Conservation (phyloP, 257 asterid genomes). For the Nemophila menziesii region DNA sequence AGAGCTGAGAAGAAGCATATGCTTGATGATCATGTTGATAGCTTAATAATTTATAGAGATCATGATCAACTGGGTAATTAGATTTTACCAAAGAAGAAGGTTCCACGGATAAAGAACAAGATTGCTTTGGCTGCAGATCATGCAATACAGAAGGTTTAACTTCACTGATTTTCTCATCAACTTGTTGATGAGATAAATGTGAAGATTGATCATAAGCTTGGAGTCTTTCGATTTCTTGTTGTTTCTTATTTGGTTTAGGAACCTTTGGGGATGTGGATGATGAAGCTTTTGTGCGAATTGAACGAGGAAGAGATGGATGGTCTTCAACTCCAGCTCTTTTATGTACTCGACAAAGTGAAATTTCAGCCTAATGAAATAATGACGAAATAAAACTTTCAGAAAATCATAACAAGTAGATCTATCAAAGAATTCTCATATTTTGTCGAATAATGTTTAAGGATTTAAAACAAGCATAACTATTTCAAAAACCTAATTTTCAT, state of each 20-base stretch:
- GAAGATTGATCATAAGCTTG: conserved; percentile 11
- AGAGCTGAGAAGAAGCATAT: neutral
- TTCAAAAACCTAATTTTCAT: no score
- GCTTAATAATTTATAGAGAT: conserved; percentile 59
- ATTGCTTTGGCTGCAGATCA: conserved; percentile 18
- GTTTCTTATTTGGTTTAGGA: neutral
- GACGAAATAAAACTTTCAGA: neutral
- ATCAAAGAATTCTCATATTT: no score
- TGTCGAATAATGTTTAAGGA: no score
- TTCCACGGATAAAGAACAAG: conserved; percentile 12
- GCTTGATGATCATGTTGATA: conserved; percentile 13
- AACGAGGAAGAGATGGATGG: conserved; percentile 69
- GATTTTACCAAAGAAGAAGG: conserved; percentile 13
- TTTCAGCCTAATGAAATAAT: conserved; percentile 55
- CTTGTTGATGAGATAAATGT: conserved; percentile 9
- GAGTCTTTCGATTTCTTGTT: conserved; percentile 5
- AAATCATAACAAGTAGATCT: no score
- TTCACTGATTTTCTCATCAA: conserved; percentile 32
- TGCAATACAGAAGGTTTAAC: conserved; percentile 35
- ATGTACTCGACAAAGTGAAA: conserved; percentile 87
- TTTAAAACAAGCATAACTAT: no score
- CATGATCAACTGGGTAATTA: conserved; percentile 28
- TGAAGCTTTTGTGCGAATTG: conserved; percentile 32
- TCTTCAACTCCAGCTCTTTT: conserved; percentile 92
- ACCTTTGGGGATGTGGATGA: conserved; percentile 10